phyloP scores from a whole-genome alignment of 2,329 filamentous ascomycete species.

The Hypoxylon sp. region DNA sequence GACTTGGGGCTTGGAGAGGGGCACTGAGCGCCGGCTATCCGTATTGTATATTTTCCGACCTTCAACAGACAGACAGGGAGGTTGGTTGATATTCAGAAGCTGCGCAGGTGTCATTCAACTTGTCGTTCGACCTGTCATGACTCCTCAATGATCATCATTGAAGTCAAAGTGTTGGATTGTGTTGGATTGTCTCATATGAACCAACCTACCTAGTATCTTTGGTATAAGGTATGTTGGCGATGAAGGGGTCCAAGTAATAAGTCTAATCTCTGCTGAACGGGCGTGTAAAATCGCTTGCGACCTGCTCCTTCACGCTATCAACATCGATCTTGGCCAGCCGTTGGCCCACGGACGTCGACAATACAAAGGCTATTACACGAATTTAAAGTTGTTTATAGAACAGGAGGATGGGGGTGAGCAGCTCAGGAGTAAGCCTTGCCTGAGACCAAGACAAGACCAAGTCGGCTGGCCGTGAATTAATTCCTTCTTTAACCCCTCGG shows the following conservation, averaged over 20 bases:
- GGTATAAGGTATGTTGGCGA: constrained; percentile 7
- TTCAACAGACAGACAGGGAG: constrained; percentile 25
- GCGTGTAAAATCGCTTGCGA: constrained; percentile 19
- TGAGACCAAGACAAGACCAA: constrained; percentile 21
- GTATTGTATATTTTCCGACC: constrained; percentile 17
- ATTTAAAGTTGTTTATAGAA: constrained; percentile 42
- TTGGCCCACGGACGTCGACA: constrained; percentile 8
- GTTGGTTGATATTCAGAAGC: constrained; percentile 36
- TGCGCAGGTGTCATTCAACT: constrained; percentile 11
- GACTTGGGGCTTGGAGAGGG: constrained; percentile 28
- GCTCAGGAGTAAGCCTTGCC: constrained; percentile 27
- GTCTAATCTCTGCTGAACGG: constrained; percentile 22
- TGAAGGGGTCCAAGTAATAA: constrained; percentile 21
- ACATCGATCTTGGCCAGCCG: constrained; percentile 16
- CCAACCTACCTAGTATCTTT: not conserved
- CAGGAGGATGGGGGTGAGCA: constrained; percentile 40
- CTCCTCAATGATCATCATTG: constrained; percentile 19
- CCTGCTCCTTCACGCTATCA: constrained; percentile 22
- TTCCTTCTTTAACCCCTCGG: constrained; percentile 26
- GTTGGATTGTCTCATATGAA: constrained; percentile 29
- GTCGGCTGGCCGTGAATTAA: constrained; percentile 20
- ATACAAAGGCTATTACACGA: constrained; percentile 27
- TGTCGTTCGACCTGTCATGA: constrained; percentile 41
- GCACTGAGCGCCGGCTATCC: constrained; percentile 31
- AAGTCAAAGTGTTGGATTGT: constrained; percentile 25